A percentile compares a stretch with the other conserved stretches of the same genome.
Evolutionary conservation across 2,329 filamentous ascomycete genomes (phyloP).

Genomic region (Penicillium rolfsii): DNA sequence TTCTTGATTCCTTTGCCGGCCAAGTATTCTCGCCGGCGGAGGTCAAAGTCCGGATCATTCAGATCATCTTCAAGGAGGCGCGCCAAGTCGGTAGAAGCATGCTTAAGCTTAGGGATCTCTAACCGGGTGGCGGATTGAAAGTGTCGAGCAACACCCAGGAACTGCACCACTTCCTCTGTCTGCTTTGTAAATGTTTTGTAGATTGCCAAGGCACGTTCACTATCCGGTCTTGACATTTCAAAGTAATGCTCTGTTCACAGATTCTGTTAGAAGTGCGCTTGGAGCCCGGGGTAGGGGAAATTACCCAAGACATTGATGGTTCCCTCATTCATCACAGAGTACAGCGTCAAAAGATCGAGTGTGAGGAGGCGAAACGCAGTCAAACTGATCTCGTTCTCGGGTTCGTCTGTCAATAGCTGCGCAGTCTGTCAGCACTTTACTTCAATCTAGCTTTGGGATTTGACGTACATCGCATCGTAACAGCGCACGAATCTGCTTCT

Average conservation of each 20-base stretch:
- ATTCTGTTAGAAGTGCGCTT: slow-evolving; percentile 16
- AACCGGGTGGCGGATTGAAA: slow-evolving; percentile 91
- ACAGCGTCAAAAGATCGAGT: slow-evolving; percentile 83
- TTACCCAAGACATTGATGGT: slow-evolving; percentile 94
- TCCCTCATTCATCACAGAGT: slow-evolving; percentile 94
- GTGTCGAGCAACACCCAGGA: slow-evolving; percentile 81
- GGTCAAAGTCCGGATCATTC: slow-evolving; percentile 91
- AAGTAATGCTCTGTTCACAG: slow-evolving; percentile 80
- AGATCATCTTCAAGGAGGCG: slow-evolving; percentile 92
- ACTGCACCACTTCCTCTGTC: slow-evolving; percentile 90
- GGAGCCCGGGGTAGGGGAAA: slow-evolving; percentile 30
- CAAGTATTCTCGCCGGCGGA: slow-evolving; percentile 88
- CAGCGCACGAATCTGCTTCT: slow-evolving; percentile 81
- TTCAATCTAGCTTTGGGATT: not conserved
- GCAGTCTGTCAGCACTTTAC: slow-evolving; percentile 19
- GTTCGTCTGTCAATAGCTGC: slow-evolving; percentile 81
- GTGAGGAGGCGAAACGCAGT: slow-evolving; percentile 91
- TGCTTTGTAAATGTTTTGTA: slow-evolving; percentile 91
- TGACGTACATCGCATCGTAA: slow-evolving; percentile 82
- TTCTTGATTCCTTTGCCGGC: slow-evolving; percentile 79
- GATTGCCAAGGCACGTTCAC: slow-evolving; percentile 85
- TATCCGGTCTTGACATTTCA: slow-evolving; percentile 94
- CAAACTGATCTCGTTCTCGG: slow-evolving; percentile 94
- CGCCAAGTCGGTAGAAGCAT: slow-evolving; percentile 89
- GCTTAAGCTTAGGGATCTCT: slow-evolving; percentile 95